Conservation (phyloP, 331 rosid species). For the Malus hybrid region DNA sequence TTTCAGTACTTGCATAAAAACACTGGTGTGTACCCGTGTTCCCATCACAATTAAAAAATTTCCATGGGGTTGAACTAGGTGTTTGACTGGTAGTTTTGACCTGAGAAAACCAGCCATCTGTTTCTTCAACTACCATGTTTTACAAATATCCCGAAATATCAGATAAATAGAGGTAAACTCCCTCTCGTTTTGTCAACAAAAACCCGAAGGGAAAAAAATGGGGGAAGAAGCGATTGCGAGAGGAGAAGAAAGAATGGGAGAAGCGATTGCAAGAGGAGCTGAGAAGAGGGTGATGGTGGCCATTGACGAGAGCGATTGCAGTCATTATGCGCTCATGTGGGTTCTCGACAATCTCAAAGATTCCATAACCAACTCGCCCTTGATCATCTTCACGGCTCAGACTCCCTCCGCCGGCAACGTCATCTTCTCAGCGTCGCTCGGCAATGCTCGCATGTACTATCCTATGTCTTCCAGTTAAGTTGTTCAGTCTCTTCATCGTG, state of each 20-base stretch:
- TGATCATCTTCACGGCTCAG: conserved; percentile 44
- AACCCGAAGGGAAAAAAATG: not conserved
- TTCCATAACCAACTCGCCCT: conserved; percentile 16
- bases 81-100: conserved; percentile 32
- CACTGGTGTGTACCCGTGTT: no score
- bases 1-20: no score
- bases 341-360: conserved; percentile 38
- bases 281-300: conserved; percentile 46
- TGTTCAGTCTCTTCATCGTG: not conserved
- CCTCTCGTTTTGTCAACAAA: not conserved
- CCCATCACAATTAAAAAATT: no score
- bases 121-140: conserved; percentile 10
- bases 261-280: not conserved
- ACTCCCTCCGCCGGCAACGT: conserved; percentile 12
- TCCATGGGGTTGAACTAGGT: not conserved
- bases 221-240: not conserved
- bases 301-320: conserved; percentile 42
- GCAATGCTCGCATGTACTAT: conserved; percentile 33
- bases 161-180: not conserved
- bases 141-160: not conserved
- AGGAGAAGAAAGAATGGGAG: conserved; percentile 8
- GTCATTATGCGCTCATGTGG: conserved; percentile 44
- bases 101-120: not conserved
- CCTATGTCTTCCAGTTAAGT: conserved; percentile 37
- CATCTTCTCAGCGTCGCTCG: conserved; percentile 29